Conservation (phyloP, 495 filamentous ascomycete genomes). For the Penicillium lagena region DNA sequence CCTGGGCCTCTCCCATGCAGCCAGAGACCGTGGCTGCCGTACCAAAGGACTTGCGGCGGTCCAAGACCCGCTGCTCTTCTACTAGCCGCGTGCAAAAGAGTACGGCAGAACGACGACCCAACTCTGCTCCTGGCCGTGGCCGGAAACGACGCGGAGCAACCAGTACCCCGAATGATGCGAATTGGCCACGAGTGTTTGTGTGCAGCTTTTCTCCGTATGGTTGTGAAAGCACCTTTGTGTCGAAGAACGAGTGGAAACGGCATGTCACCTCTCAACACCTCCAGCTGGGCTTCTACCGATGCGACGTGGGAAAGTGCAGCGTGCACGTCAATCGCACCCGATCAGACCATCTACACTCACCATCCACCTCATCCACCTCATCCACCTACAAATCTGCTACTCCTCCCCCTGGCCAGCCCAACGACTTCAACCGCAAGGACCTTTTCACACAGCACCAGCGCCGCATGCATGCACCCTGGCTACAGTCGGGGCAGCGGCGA, state of each 20-base stretch:
- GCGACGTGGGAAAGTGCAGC: slow-evolving; percentile 60
- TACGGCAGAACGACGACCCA: background rate
- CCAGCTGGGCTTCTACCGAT: slow-evolving; percentile 72
- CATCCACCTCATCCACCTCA: slow-evolving; percentile 9
- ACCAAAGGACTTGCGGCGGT: background rate
- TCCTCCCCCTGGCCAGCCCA: slow-evolving; percentile 20
- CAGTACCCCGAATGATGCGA: slow-evolving; percentile 8
- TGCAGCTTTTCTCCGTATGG: slow-evolving; percentile 80
- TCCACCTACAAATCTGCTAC: slow-evolving; percentile 4
- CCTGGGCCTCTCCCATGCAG: slow-evolving; percentile 4
- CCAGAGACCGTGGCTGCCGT: background rate
- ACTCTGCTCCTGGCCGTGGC: slow-evolving; percentile 6
- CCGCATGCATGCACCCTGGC: slow-evolving; percentile 75
- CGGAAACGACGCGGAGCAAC: slow-evolving; percentile 2
- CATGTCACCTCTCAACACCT: slow-evolving; percentile 82
- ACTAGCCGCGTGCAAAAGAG: slow-evolving; percentile 5
- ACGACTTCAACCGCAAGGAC: slow-evolving; percentile 89
- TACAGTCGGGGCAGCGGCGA: slow-evolving; percentile 17
- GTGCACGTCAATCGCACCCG: slow-evolving; percentile 5
- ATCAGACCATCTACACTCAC: background rate
- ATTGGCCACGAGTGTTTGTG: slow-evolving; percentile 58
- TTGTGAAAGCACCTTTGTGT: slow-evolving; percentile 79
- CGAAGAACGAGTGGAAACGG: slow-evolving; percentile 96
- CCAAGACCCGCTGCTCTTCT: slow-evolving; percentile 1
- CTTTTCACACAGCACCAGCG: slow-evolving; percentile 88